Conservation (phyloP, 306 rosid species). For the Astragalus glycyphyllos region DNA sequence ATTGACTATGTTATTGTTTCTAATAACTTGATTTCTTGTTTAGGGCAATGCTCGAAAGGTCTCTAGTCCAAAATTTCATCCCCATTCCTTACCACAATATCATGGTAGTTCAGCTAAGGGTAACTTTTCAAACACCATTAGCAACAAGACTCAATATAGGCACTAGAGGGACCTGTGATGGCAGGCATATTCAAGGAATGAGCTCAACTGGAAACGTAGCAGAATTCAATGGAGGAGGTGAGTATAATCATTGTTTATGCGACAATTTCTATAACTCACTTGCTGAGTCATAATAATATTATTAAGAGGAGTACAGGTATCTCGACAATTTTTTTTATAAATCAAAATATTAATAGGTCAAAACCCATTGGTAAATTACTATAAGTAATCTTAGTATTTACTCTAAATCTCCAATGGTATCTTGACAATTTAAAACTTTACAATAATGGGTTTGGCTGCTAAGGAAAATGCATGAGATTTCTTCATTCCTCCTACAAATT, state of each 20-base stretch:
- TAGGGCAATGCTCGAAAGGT: slow-evolving; percentile 76
- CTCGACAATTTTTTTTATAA: too few species aligned
- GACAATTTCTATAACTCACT: too few species aligned
- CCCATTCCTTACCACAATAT: slow-evolving; percentile 76
- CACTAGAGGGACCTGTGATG: slow-evolving; percentile 52
- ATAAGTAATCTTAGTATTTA: slow-evolving; percentile 9
- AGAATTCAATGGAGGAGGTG: slow-evolving; percentile 72
- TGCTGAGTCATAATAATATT: too few species aligned
- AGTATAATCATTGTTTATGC: slow-evolving; percentile 13
- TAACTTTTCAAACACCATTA: slow-evolving; percentile 49
- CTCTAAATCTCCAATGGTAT: slow-evolving; percentile 25
- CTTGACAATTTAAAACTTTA: slow-evolving; percentile 2
- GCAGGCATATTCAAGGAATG: slow-evolving; percentile 57
- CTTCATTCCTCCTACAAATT: slow-evolving; percentile 1
- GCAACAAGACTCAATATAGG: slow-evolving; percentile 53
- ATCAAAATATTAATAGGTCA: too few species aligned
- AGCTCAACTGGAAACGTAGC: slow-evolving; percentile 55
- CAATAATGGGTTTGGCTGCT: slow-evolving; percentile 6
- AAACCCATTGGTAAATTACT: too few species aligned
- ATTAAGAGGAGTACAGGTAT: too few species aligned
- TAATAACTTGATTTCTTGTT: slow-evolving; percentile 38
- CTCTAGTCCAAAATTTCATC: slow-evolving; percentile 59
- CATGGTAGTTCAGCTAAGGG: slow-evolving; percentile 62
- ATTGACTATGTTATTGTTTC: not conserved
- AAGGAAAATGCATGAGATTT: not conserved